Base-by-base conservation (phyloP, 768 basidiomycete genomes). In the Infundibulicybe gibba region DNA sequence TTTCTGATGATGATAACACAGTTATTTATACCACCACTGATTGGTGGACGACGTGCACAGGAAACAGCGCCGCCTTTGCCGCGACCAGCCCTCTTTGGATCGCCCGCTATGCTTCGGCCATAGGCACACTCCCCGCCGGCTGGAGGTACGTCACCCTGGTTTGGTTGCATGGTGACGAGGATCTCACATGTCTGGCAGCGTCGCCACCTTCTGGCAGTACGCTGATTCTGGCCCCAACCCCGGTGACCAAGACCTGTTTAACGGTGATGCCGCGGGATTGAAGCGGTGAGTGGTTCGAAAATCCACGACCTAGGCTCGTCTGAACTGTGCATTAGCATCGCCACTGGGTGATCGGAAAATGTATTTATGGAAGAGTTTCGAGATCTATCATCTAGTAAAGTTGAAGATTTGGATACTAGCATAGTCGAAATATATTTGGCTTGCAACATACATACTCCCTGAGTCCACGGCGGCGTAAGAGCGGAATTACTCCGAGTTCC, bases 1-100 rank as follows among this genome's bases (percentile, higher is more conserved):
- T 41, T 13, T 31, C 37, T 35, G 8, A 16, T 0, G 37, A 15
- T 31, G 11, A 5, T 14, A 12, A 38, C 42, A 4, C 45, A 76
- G 79, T 78, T 34, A 81, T 84, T 47, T 85, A 85, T 52, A 79
- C 79, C 21, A 81, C 77, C 3, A 83, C 80, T 10, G 67, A 75
- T 58, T 86, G 84, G 84, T 87, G 85, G 85, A 76, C 54, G 9
- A 71, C 69, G 8, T 87, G 85, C 60, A 86, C 85, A 2, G 81
- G 77, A 0, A 79, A 82, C 58, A 79, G 72, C 46, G 63, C 66
- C 12, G 64, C 62, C 3, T 85, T 86, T 51, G 71, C 57, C 1
- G 45, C 55, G 3, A 73, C 65, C 45, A 82, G 76, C 57, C 80
- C 83, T 2, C 66, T 87, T 2, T 85, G 80, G 81, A 70, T 85